Conservation (phyloP, 306 rosid species). For the Pachyrhizus erosus region DNA sequence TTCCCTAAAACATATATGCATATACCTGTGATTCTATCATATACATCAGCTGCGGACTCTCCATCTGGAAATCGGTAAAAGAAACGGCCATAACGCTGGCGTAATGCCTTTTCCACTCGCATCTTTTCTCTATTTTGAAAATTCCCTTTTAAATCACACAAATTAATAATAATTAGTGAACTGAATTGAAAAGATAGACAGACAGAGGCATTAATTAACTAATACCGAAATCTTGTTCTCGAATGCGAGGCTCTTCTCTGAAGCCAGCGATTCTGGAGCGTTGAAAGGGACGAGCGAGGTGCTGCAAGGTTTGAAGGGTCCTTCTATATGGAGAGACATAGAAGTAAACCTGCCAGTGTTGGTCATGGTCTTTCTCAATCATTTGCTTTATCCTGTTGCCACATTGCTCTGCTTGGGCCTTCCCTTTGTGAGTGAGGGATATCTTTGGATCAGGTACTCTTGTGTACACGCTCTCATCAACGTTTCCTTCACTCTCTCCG, state of each 20-base stretch:
- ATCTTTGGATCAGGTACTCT: constrained; percentile 80
- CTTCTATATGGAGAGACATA: constrained; percentile 87
- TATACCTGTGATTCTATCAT: constrained; percentile 88
- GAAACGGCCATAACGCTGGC: constrained; percentile 84
- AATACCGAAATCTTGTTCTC: constrained; percentile 90
- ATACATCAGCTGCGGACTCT: constrained; percentile 96
- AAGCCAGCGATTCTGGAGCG: constrained; percentile 76
- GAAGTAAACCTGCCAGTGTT: constrained; percentile 74
- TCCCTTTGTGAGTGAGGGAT: constrained; percentile 63
- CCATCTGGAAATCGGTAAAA: constrained; percentile 91
- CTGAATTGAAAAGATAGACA: neutral
- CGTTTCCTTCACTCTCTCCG: constrained; percentile 86
- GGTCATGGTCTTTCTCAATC: constrained; percentile 55
- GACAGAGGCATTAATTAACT: neutral
- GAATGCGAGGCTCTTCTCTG: constrained; percentile 86
- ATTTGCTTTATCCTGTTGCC: constrained; percentile 58
- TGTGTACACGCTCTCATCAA: constrained; percentile 73
- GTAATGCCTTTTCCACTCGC: constrained; percentile 61
- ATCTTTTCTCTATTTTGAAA: constrained; percentile 89
- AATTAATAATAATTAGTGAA: neutral
- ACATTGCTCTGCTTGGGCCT: constrained; percentile 64
- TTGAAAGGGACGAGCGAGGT: constrained; percentile 68
- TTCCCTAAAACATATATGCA: neutral
- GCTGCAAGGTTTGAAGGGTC: constrained; percentile 62
- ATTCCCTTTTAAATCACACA: constrained; percentile 58